Evolutionary conservation across 2,329 filamentous ascomycete species (phyloP), one percentile per base, ranked within the genome.

Genomic region (Didymosphaeria variabile): DNA sequence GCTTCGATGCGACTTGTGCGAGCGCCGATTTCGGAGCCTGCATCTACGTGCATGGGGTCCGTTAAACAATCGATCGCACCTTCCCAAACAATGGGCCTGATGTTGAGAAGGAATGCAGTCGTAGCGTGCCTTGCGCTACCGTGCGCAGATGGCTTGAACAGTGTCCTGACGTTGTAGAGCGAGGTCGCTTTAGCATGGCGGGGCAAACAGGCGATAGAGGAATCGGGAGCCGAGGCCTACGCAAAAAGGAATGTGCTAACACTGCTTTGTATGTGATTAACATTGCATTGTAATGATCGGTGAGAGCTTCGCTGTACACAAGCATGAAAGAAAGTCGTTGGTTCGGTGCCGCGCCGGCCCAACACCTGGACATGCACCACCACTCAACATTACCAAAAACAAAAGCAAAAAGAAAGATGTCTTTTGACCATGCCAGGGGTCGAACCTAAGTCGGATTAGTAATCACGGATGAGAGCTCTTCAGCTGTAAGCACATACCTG

Each of bases 1-100:
- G 54, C n/a, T 26, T 46, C 17, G 5, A 40, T 23, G 10, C 31
- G 21, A 29, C 2, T 3, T 21, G 23, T 52, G 26, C 3, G 29
- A 55, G 53, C 29, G 29, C 53, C 53, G 53, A 46, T 26, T 12
- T 55, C 53, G 53, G 53, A 46, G 42, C 53, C 23, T 46, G 46
- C 53, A 17, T 5, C 10, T 44, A 44, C n/a, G 19, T 13, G 45
- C 45, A 9, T 29, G 21, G 21, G 19, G 2, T 47, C 6, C 8
- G 12, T 21, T 6, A 29, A 10, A 47, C 12, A 5, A 47, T 29
- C 21, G 17, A 47, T 47, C 21, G 13, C 21, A 15, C 45, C 45
- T 47, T 47, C 21, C 23, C 45, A 15, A 5, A 44, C n/a, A 2
- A 21, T 7, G 6, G 9, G 12, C 12, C 49, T 34, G 31, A 36